Base-by-base conservation (phyloP, 2,329 filamentous ascomycete genomes). In the Fusarium xylarioides region DNA sequence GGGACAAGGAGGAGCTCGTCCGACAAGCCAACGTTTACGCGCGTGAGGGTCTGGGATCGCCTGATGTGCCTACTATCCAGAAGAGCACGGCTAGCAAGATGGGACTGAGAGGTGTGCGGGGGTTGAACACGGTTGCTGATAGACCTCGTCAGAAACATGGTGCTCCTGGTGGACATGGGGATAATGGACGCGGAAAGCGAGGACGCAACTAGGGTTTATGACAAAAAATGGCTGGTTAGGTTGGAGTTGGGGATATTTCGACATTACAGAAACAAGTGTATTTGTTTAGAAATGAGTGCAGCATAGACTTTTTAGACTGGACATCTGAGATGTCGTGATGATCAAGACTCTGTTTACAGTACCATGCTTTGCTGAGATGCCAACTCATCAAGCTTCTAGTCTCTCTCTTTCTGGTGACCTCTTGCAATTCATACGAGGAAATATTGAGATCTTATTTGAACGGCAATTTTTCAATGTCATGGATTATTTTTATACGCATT, bases 51-150 rank as follows among this genome's bases (percentile, higher is more conserved):
- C 81, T 91, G 7, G 83, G 84, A 12, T 80, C 83, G 3, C 79
- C 84, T 2, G 85, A 86, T 61, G 81, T 85, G 3, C 89, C 89
- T 0, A 50, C 79, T 2, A 79, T 91, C 4, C 79, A 81, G 68
- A 86, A 86, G 78, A 82, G 78, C 43, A 85, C 82, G 0, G 83
- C 89, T 10, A 81, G 83, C 14, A 90, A 90, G 83, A 90, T 90
- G 88, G 88, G 88, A 0, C 76, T 91, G 53, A 85, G 85, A 68
- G 87, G 87, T 14, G 83, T 85, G 3, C 82, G 78, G 40, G 89
- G 89, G 0, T 76, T 90, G 18, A 82, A 81, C 9, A 77, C 86
- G 21, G 81, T 86, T 16, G 82, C 86, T 2, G 83, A 86, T 60
- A 79, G 81, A 28, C 84, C 85, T 37, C 80, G 81, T 32, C 62